phyloP scores from a whole-genome alignment of 2,329 filamentous ascomycete genomes.

The Tolypocladium inflatum region DNA sequence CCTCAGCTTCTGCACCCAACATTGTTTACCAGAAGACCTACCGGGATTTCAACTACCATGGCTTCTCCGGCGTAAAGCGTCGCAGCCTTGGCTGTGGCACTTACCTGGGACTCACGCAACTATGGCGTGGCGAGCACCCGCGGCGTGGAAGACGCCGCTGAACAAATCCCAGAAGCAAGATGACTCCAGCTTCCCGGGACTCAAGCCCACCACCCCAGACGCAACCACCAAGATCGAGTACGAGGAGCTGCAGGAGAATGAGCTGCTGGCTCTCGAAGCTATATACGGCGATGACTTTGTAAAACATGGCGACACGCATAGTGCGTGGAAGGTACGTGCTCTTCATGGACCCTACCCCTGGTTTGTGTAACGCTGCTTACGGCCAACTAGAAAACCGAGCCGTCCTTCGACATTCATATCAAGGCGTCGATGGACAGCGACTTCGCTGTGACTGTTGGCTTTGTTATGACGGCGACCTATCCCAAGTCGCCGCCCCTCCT shows the following conservation, averaged over 20 bases:
- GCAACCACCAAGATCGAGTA: conserved; percentile 51
- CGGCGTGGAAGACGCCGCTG: conserved; percentile 38
- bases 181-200: conserved; percentile 42
- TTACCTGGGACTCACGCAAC: conserved; percentile 23
- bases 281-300: conserved; percentile 88
- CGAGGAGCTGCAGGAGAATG: conserved; percentile 76
- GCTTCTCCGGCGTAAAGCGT: conserved; percentile 36
- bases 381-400: conserved; percentile 59
- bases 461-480: conserved; percentile 82
- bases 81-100: conserved; percentile 45
- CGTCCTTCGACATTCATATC: conserved; percentile 71
- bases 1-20: not conserved
- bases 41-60: conserved; percentile 23
- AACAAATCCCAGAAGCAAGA: conserved; percentile 30
- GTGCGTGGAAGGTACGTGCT: conserved; percentile 72
- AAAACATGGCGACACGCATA: conserved; percentile 57
- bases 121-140: conserved; percentile 44
- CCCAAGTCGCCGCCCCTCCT: conserved; percentile 74
- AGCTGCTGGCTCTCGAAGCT: conserved; percentile 74
- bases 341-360: not conserved
- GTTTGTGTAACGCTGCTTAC: conserved; percentile 7
- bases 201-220: conserved; percentile 33
- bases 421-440: conserved; percentile 65
- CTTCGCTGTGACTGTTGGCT: conserved; percentile 60
- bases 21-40: not conserved